Evolutionary conservation across 208 protist genomes (phyloP).

Genomic region (Trypanosoma boissoni): DNA sequence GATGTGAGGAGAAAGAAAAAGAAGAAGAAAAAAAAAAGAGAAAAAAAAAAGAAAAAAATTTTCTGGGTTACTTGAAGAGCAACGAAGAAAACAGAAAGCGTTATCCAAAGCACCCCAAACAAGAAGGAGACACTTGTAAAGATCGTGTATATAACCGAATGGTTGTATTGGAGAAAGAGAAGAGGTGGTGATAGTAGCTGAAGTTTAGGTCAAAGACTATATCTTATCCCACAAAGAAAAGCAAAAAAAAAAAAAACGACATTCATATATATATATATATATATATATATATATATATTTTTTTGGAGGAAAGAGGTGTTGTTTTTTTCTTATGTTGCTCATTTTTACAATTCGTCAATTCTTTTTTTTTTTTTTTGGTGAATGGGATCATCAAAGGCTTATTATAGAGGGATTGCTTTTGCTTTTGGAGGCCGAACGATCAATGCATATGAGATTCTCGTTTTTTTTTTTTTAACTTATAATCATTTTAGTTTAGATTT

Average conservation of each 20-base stretch:
- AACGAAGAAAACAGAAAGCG: background rate
- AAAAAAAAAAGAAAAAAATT: slow-evolving; percentile 15
- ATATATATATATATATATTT: slow-evolving; percentile 7
- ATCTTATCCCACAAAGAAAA: background rate
- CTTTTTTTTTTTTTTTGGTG: background rate
- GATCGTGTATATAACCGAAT: no score
- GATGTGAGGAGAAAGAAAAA: background rate
- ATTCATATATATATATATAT: slow-evolving; percentile 18
- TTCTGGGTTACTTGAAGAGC: no score
- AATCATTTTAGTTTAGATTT: no score
- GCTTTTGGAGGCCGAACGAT: no score
- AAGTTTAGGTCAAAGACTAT: no score
- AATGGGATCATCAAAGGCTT: background rate
- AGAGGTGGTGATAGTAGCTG: background rate
- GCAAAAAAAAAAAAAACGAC: background rate
- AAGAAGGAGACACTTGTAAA: background rate
- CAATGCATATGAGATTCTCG: no score
- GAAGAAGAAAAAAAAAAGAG: background rate
- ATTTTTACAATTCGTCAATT: background rate
- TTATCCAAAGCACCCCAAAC: background rate
- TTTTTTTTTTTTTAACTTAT: no score
- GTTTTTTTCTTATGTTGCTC: background rate
- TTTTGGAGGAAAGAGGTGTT: background rate
- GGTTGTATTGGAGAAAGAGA: background rate
- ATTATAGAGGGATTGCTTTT: background rate